Evolutionary conservation across 208 protist species (phyloP).

Genomic region (Angomonas ambiguus): DNA sequence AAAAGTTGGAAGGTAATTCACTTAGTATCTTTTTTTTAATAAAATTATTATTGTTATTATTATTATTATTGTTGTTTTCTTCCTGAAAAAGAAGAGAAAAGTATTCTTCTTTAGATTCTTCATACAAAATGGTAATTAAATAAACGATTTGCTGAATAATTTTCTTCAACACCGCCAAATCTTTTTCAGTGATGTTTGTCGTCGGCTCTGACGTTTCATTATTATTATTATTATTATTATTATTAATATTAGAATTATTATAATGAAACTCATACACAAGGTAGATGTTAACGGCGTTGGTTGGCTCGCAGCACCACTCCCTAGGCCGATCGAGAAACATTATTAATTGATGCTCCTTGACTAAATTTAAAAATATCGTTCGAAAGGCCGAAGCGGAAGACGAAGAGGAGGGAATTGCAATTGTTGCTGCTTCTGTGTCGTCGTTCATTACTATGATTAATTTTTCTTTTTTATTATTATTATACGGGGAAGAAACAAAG

Average conservation of each 20-base stretch:
- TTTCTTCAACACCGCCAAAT: background rate
- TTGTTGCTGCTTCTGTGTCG: background rate
- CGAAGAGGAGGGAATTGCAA: background rate
- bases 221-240: too few relatives aligned
- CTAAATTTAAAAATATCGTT: background rate
- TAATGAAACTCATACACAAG: constrained; percentile 35
- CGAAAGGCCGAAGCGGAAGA: background rate
- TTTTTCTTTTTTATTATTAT: constrained; percentile 3
- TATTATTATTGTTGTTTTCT: too few relatives aligned
- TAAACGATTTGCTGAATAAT: background rate
- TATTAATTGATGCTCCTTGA: background rate
- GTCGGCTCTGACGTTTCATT: background rate
- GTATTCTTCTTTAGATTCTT: background rate
- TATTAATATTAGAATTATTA: too few relatives aligned
- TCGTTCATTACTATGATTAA: constrained; percentile 3
- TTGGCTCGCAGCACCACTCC: constrained; percentile 35
- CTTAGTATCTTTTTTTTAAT: background rate
- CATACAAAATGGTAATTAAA: background rate
- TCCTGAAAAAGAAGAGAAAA: too few relatives aligned
- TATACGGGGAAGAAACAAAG: background rate
- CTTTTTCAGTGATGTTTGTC: too few relatives aligned
- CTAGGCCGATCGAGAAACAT: constrained; percentile 30
- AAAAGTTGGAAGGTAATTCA: background rate
- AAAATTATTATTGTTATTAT: background rate
- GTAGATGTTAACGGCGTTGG: constrained; percentile 38